phyloP scores from a whole-genome alignment of 2,329 filamentous ascomycete species.

The Pestalotiopsis sp. region DNA sequence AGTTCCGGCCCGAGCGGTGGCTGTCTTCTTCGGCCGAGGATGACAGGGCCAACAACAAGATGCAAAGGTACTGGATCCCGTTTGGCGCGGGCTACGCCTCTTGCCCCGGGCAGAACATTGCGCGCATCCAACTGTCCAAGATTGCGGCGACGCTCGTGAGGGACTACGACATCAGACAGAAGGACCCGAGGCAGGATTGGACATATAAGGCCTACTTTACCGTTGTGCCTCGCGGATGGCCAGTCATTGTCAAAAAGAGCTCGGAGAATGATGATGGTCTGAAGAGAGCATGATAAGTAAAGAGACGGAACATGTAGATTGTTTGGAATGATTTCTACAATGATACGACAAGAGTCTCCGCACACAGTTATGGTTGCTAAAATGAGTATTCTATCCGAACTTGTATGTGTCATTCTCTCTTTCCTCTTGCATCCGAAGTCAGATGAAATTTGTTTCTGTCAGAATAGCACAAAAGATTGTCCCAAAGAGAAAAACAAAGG shows the following conservation, averaged over 20 bases:
- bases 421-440: too few species aligned
- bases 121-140: constrained; percentile 24
- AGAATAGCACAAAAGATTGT: too few species aligned
- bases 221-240: constrained; percentile 26
- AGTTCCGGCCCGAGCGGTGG: constrained; percentile 10
- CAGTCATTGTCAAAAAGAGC: constrained; percentile 21
- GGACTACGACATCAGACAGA: constrained; percentile 24
- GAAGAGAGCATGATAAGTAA: not conserved
- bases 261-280: not conserved
- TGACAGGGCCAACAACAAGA: not conserved
- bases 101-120: constrained; percentile 24
- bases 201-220: constrained; percentile 28
- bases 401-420: too few species aligned
- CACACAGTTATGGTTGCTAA: too few species aligned
- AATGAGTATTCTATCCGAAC: too few species aligned
- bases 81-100: constrained; percentile 20
- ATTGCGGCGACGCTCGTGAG: constrained; percentile 21
- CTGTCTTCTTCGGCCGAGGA: not conserved
- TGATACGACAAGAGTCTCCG: too few species aligned
- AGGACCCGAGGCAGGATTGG: constrained; percentile 26
- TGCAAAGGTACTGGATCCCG: constrained; percentile 10
- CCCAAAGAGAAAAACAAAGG: too few species aligned
- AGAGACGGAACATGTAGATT: too few species aligned
- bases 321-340: too few species aligned
- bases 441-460: too few species aligned